Base-by-base conservation (phyloP, 2,329 filamentous ascomycete species). In the Sporothrix inflata region DNA sequence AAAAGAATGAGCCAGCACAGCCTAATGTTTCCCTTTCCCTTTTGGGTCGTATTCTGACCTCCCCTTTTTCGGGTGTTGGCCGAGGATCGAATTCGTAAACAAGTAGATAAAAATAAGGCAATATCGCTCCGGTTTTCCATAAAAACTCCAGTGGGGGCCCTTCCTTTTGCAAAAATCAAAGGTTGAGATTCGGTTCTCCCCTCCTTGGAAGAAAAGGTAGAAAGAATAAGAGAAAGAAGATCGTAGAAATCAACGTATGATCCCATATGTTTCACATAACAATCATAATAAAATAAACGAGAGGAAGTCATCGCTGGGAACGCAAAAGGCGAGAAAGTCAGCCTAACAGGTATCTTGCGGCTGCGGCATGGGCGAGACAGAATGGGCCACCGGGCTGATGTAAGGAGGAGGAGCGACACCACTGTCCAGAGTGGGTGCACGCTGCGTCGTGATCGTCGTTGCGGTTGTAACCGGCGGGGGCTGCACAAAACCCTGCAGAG, bases 401-500 rank as follows among this genome's bases (percentile, higher is more conserved):
- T 57, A 57, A 47, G 42, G 14, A 21, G 34, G 12, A 24, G 11
- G 7, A 42, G 7, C 34, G n/a, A 34, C 57, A 21, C 21, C 57
- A 12, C 27, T 24, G 57, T 8, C 57, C n/a, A 21, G 9, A 34
- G 57, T 63, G 34, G 57, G 19, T 1, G 34, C 21, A 8, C 12
- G 34, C 34, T 38, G 57, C 8, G 34, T 21, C 34, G 57, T 19
- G 9, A 24, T 14, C 42, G 42, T 47, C 42, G 14, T 16, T 19
- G 14, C 16, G 6, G 42, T 47, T 16, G 42, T 19, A 19, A 16
- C 42, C 14, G n/a, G 49, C 49, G 49, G 21, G 5, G 49, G 9
- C 49, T n/a, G 49, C 19, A 51, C 24, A 27, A 55, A 9, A 27
- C 24, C n/a, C 19, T 74, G 73, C 60, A 74, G 60, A 3, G 72